A percentile compares a stretch with the other conserved stretches of the same genome.
These are phyloP conservation scores for Rhodosorus marinus DNA, from an alignment of 23 red algal genomes.

Conservation along the genomic window DNA sequence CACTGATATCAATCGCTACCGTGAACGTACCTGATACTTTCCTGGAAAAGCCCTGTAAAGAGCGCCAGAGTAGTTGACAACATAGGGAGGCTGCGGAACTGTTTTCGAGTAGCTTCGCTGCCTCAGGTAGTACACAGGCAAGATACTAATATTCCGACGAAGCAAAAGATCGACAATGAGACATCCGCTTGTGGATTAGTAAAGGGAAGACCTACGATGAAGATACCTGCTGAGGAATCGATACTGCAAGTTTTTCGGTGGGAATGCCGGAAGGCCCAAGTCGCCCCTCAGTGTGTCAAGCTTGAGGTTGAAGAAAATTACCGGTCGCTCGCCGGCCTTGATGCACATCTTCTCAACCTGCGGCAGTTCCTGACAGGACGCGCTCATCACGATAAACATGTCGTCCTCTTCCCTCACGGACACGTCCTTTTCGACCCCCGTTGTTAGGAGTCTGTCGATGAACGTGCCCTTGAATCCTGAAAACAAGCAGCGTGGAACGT, in stretches of 20 bases:
- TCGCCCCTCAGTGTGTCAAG: constrained; percentile 77
- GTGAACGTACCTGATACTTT: constrained; percentile 61
- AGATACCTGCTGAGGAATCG: constrained; percentile 71
- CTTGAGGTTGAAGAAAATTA: constrained; percentile 89
- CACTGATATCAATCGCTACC: too few relatives aligned
- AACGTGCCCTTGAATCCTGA: constrained; percentile 14
- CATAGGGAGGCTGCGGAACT: constrained; percentile 28
- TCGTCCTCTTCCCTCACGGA: constrained; percentile 38
- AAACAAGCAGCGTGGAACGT: not conserved
- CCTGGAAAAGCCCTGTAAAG: constrained; percentile 63
- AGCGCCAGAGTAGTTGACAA: constrained; percentile 67
- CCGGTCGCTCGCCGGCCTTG: constrained; percentile 15
- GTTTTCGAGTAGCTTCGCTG: constrained; percentile 55
- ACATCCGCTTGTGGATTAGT: constrained; percentile 4
- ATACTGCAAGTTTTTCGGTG: constrained; percentile 51
- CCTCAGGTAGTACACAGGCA: constrained; percentile 77
- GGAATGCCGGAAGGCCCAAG: constrained; percentile 87
- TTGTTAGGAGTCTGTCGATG: constrained; percentile 22
- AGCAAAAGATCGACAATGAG: too few relatives aligned
- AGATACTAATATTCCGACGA: too few relatives aligned
- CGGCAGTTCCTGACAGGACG: constrained; percentile 15
- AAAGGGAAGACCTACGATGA: not conserved
- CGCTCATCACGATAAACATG: constrained; percentile 24
- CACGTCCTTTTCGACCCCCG: constrained; percentile 45
- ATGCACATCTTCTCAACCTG: constrained; percentile 64